A percentile compares a stretch with the other conserved stretches of the same genome.
These are phyloP conservation scores for Haplographium delicatum DNA, from an alignment of 495 filamentous ascomycete species.

Conservation along the genomic window DNA sequence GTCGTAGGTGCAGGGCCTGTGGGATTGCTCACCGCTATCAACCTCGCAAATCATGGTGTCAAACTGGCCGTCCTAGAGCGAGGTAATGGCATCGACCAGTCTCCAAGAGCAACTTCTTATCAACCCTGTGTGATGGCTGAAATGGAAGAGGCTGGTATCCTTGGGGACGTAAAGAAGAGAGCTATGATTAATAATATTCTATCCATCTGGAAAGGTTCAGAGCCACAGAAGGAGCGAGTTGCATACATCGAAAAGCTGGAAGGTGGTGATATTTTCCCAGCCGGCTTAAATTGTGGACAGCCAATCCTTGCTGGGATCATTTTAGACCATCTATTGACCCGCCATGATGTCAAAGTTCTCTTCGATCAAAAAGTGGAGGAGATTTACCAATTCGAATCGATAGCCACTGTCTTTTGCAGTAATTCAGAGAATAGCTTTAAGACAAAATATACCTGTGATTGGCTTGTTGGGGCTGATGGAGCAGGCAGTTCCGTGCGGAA, in stretches of 20 bases:
- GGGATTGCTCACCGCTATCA: neutral
- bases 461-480: neutral
- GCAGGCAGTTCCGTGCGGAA: neutral
- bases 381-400: neutral
- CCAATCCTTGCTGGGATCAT: neutral
- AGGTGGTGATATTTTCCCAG: neutral
- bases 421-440: neutral
- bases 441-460: neutral
- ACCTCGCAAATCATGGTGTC: neutral
- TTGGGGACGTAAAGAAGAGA: neutral
- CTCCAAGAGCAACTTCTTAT: neutral
- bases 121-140: neutral
- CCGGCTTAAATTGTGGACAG: neutral
- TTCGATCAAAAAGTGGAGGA: neutral
- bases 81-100: neutral
- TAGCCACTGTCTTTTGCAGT: neutral
- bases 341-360: neutral
- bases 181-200: conserved; percentile 1
- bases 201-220: neutral
- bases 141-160: neutral
- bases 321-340: neutral
- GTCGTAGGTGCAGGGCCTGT: neutral
- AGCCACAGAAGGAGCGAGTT: neutral
- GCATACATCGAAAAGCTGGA: neutral
- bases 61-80: neutral